phyloP scores from a whole-genome alignment of 176 grass and related monocot species.

The Aegilops umbellulata region DNA sequence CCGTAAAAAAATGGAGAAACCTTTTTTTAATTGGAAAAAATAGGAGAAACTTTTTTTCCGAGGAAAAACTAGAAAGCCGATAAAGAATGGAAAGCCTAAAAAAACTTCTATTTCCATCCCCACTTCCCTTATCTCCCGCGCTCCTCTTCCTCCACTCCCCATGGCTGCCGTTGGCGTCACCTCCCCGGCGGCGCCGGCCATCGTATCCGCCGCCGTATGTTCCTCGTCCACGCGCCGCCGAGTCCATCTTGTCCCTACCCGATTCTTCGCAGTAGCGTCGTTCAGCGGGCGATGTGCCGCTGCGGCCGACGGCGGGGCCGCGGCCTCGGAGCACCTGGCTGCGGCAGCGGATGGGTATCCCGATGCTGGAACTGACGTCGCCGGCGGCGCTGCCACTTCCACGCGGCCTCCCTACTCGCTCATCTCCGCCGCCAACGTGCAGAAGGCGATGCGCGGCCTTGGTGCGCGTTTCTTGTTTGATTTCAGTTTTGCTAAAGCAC shows the following conservation, averaged over 20 bases:
- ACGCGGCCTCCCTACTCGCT: slow-evolving; percentile 55
- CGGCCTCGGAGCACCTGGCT: neutral
- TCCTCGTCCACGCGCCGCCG: neutral
- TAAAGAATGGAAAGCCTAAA: neutral
- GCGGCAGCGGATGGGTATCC: slow-evolving; percentile 22
- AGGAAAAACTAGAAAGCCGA: neutral
- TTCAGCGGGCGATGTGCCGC: slow-evolving; percentile 41
- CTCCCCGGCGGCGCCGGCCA: slow-evolving; percentile 30
- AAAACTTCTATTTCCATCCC: slow-evolving; percentile 50
- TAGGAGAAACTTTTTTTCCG: too few relatives aligned
- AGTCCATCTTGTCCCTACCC: neutral
- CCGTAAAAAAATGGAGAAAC: too few relatives aligned
- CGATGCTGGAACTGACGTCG: slow-evolving; percentile 25
- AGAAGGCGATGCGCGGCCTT: slow-evolving; percentile 85
- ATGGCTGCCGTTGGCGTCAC: slow-evolving; percentile 38
- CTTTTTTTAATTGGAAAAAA: too few relatives aligned
- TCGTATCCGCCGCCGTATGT: neutral
- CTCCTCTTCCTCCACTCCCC: slow-evolving; percentile 14
- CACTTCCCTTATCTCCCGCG: slow-evolving; percentile 59
- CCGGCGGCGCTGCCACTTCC: slow-evolving; percentile 33
- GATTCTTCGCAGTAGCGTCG: neutral
- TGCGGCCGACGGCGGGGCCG: slow-evolving; percentile 12
- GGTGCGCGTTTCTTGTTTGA: slow-evolving; percentile 43
- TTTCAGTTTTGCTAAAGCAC: neutral
- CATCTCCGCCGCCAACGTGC: slow-evolving; percentile 76